These are phyloP conservation scores for Macadamia integrifolia DNA, from an alignment of 164 flowering plant genomes.

Conservation along the genomic window DNA sequence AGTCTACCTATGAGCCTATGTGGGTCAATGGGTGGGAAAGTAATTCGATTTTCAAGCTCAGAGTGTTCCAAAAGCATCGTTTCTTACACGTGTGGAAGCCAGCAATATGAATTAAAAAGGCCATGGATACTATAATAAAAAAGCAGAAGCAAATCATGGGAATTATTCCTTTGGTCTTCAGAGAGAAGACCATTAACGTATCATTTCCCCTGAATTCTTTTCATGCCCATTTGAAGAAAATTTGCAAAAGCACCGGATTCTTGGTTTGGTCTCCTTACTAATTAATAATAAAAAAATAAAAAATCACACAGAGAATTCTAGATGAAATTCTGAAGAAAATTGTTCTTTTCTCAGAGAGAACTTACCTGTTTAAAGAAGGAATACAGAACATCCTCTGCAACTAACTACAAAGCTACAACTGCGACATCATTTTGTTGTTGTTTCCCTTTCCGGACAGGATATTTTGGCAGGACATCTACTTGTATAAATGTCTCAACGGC, in stretches of 20 bases:
- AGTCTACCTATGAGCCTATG: constrained; percentile 2
- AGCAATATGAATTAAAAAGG: constrained; percentile 32
- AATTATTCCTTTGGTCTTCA: constrained; percentile 43
- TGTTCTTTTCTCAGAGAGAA: constrained; percentile 15
- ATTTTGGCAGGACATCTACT: too few relatives aligned
- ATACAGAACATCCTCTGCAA: not conserved
- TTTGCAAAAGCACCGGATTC: constrained; percentile 33
- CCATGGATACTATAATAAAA: constrained; percentile 12
- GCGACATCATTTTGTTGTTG: not conserved
- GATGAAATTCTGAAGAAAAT: too few relatives aligned
- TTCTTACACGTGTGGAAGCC: constrained; percentile 28
- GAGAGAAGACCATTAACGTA: constrained; percentile 20
- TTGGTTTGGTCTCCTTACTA: constrained; percentile 31
- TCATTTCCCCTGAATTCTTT: not conserved
- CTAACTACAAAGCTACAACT: not conserved
- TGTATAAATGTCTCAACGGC: too few relatives aligned
- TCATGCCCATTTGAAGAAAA: constrained; percentile 26
- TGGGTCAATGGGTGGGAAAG: constrained; percentile 6
- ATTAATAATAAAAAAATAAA: constrained; percentile 11
- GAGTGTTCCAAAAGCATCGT: constrained; percentile 31
- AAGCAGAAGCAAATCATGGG: constrained; percentile 12
- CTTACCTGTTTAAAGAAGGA: constrained; percentile 1
- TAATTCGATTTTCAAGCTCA: constrained; percentile 14
- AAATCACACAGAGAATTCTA: not conserved
- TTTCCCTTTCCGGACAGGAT: too few relatives aligned